A percentile compares a stretch with the other conserved stretches of the same genome.
Evolutionary conservation across 495 filamentous ascomycete species (phyloP).

Genomic region (Massariosphaeria phaeospora): DNA sequence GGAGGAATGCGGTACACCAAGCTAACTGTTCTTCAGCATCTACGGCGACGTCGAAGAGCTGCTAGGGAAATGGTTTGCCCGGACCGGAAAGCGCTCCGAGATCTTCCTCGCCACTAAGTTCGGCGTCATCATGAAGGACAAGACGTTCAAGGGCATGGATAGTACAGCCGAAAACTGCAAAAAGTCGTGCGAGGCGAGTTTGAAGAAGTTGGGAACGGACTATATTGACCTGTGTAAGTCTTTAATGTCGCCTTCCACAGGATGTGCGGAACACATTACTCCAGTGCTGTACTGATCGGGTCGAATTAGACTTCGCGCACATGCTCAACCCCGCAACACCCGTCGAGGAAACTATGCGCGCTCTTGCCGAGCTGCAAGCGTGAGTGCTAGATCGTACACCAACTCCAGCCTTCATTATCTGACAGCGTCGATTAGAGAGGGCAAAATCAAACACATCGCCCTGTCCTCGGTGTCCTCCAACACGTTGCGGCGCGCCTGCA

Average conservation of each 20-base stretch:
- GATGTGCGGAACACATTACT: no score
- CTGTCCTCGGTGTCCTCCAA: constrained; percentile 52
- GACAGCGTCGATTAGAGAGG: constrained; percentile 33
- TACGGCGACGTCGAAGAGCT: constrained; percentile 48
- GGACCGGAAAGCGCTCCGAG: constrained; percentile 47
- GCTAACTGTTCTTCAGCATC: no score
- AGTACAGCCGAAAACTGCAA: constrained; percentile 51
- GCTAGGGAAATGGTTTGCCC: constrained; percentile 52
- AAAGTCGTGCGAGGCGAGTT: constrained; percentile 47
- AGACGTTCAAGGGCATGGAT: constrained; percentile 38
- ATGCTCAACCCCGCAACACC: constrained; percentile 53
- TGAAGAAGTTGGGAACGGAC: constrained; percentile 49
- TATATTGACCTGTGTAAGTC: no score
- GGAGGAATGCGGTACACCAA: no score
- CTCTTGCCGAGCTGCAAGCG: constrained; percentile 38
- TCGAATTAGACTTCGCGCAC: constrained; percentile 61
- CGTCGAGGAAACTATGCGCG: constrained; percentile 59
- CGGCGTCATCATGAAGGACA: constrained; percentile 35
- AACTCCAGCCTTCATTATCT: no score
- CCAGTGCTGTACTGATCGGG: no score
- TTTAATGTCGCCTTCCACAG: no score
- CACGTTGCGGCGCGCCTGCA: constrained; percentile 56
- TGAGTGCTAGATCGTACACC: no score
- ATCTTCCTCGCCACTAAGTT: constrained; percentile 59
- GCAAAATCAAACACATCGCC: constrained; percentile 58